Evolutionary conservation across 805 yeast genomes (phyloP), one percentile per base, ranked within the genome.

Genomic region (Pichia membranifaciens): DNA sequence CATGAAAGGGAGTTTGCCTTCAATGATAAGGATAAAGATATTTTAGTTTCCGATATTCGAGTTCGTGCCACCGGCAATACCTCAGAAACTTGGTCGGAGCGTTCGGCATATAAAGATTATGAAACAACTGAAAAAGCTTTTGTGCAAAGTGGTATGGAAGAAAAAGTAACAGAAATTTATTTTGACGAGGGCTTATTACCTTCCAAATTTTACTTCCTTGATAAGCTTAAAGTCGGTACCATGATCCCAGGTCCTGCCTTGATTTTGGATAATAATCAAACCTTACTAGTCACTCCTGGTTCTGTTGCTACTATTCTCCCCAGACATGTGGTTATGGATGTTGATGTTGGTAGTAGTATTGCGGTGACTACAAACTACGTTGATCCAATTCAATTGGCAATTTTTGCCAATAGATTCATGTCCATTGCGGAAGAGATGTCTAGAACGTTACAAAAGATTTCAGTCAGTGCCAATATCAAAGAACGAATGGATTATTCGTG

Each of bases 361-460:
- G 21, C 18, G 21, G 23, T 37, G 8, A 37, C 17, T n/a, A 37
- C 40, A 9, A 28, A 37, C n/a, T 20, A 12, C 8, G 31, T 37
- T 20, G 90, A 87, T 55, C 93, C 93, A 0, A 76, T 87, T 31
- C 68, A 80, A 52, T 64, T 87, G 35, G 84, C 95, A 0, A 82
- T 87, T 22, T 87, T 87, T 64, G 82, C 87, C 32, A 89, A 86
- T 62, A 70, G 95, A 51, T 87, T 87, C 63, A 86, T 87, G 91
- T 87, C 87, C 51, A 86, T 87, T 62, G 96, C 96, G 8, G 95
- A 87, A 55, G 90, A 84, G 59, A 87, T 87, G 95, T 91, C 95
- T 32, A 76, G 76, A 35, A 82, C 90, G 5, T 69, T 87, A 47
- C 84, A 85, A 54, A 83, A 84, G 64, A 87, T 91, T 0, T 74